Percentiles rank a stretch among this genome's conserved stretches.
phyloP scores from a whole-genome alignment of 495 filamentous ascomycete genomes.

The Entonaema liquescens region DNA sequence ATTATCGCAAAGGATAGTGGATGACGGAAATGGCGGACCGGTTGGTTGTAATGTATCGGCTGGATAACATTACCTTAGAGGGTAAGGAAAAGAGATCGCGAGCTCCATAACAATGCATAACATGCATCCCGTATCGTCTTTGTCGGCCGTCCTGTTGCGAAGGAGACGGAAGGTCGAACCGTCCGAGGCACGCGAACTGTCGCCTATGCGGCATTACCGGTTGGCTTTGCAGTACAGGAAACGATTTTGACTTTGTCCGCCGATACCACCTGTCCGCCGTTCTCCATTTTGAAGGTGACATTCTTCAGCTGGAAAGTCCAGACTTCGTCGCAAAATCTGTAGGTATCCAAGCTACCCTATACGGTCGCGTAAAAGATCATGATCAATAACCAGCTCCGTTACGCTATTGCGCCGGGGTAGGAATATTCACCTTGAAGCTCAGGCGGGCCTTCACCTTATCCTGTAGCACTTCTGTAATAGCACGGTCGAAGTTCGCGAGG shows the following conservation, averaged over 20 bases:
- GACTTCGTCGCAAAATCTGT: constrained; percentile 99
- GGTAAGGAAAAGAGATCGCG: not conserved
- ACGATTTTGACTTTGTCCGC: constrained; percentile 96
- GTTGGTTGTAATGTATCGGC: not conserved
- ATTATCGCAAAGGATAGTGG: not conserved
- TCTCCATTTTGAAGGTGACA: constrained; percentile 95
- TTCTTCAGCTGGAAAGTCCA: constrained; percentile 99
- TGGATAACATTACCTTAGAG: not conserved
- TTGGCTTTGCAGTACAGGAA: constrained; percentile 88
- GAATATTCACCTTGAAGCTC: constrained; percentile 85
- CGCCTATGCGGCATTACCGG: constrained; percentile 53
- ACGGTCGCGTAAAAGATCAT: not conserved
- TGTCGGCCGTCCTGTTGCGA: not conserved
- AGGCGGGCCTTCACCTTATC: constrained; percentile 91
- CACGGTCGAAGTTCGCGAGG: constrained; percentile 87
- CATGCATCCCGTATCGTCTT: not conserved
- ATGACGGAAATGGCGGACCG: not conserved
- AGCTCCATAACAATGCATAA: not conserved
- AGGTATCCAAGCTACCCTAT: constrained; percentile 97
- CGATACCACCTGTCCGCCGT: constrained; percentile 63
- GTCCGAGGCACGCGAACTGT: not conserved
- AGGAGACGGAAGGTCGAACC: not conserved
- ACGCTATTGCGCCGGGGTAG: not conserved
- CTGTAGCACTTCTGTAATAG: constrained; percentile 84
- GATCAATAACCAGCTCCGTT: not conserved